Conservation (phyloP, 169 alveolate species). For the Plasmodium blacklocki region DNA sequence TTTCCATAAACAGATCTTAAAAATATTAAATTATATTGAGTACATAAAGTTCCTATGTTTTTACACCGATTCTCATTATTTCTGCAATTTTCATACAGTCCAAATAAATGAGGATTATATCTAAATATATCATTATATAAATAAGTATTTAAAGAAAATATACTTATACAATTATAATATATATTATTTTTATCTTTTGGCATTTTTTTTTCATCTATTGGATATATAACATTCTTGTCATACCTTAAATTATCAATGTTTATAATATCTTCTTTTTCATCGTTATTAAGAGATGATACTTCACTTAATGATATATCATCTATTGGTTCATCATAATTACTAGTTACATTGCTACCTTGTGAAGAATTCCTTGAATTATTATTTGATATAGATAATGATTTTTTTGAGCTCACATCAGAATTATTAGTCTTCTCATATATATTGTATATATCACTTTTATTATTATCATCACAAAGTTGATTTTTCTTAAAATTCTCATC, state of each 20-base stretch:
- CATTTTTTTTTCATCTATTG: not conserved
- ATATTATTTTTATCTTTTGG: not conserved
- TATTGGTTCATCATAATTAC: constrained; percentile 16
- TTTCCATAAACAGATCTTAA: constrained; percentile 72
- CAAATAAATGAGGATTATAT: constrained; percentile 71
- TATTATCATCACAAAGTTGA: not conserved
- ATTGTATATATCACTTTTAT: too few relatives aligned
- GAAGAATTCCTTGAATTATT: constrained; percentile 18
- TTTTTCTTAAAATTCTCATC: not conserved
- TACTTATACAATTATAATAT: constrained; percentile 41
- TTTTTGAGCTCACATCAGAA: not conserved
- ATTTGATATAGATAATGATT: constrained; percentile 1
- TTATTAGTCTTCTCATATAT: too few relatives aligned
- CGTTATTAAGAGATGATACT: constrained; percentile 11
- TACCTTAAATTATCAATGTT: not conserved
- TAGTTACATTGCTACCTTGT: not conserved
- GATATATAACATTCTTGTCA: not conserved
- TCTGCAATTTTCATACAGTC: constrained; percentile 64
- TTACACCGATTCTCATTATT: constrained; percentile 56
- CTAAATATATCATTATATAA: constrained; percentile 50
- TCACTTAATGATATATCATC: constrained; percentile 38
- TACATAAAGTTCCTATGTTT: constrained; percentile 34
- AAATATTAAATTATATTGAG: constrained; percentile 70
- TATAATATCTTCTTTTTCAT: not conserved
- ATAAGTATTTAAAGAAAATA: constrained; percentile 68